phyloP scores from a whole-genome alignment of 345 rosid species.

The Heritiera fomes region DNA sequence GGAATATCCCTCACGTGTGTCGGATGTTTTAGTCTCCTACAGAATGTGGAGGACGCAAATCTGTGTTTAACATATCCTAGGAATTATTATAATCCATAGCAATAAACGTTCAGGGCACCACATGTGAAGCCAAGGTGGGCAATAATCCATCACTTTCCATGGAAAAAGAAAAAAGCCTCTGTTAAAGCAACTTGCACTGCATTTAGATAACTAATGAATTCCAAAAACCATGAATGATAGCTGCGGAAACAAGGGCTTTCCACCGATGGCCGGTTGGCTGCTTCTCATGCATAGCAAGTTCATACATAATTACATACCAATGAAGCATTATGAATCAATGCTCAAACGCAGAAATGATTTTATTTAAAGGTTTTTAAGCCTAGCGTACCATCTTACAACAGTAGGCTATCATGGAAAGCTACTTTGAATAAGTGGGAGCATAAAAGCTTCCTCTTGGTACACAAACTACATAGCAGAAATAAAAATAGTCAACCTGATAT shows the following conservation, averaged over 20 bases:
- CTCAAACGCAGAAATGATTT: background rate
- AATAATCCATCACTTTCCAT: background rate
- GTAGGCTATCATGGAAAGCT: slow-evolving; percentile 19
- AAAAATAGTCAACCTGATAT: background rate
- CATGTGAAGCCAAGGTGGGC: background rate
- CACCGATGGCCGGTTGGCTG: background rate
- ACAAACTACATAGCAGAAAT: slow-evolving; percentile 19
- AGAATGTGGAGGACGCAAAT: background rate
- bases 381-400: slow-evolving; percentile 4
- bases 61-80: background rate
- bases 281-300: background rate
- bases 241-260: background rate
- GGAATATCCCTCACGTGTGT: slow-evolving; percentile 19
- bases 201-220: background rate
- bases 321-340: background rate
- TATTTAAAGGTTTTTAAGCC: slow-evolving; percentile 14
- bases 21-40: background rate
- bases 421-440: slow-evolving; percentile 20
- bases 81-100: background rate
- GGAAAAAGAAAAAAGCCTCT: background rate
- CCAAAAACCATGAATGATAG: background rate
- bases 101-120: background rate
- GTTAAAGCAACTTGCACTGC: background rate
- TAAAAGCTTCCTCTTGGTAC: slow-evolving; percentile 28
- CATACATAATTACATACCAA: background rate